Base-by-base conservation (phyloP, 2,329 filamentous ascomycete species). In the Amesomyces nigricolor region DNA sequence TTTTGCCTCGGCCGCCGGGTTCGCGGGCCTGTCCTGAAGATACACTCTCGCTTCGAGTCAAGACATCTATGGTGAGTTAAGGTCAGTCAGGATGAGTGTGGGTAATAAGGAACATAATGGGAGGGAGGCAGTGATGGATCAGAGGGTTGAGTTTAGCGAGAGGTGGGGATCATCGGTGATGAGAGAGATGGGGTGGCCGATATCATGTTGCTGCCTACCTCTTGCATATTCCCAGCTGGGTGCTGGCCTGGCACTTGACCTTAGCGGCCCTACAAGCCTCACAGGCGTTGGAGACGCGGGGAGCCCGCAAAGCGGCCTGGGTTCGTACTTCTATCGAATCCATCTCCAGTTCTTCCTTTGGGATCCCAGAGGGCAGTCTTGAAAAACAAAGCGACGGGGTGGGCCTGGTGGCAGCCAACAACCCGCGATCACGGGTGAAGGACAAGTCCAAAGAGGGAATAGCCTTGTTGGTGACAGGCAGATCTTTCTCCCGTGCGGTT, bases 241-340 rank as follows among this genome's bases (percentile, higher is more conserved):
- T 70, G 56, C 75, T 76, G 4, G 75, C 67, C 58, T 75, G 74
- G 60, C 79, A 82, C 54, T 76, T 79, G 19, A 80, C 71, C 68
- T 81, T 82, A 54, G 78, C 76, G 10, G 68, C 71, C 52, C 79
- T 70, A 59, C 79, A 82, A 2, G 77, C 75, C 65, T 82, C 79
- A 54, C 79, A 82, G 17, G 79, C 71, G 69, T 81, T 72, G 69
- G 67, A 68, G 53, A 72, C 67, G 53, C 72, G 56, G 11, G 47
- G 70, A 17, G 67, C 58, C 49, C 63, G 64, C 35, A 61, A 48
- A 42, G 60, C 56, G 14, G 62, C 54, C 16, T 45, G 35, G 29
- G 49, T 37, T n/a, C 57, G 40, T 16, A 35, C 47, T 22, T 60
- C 58, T 49, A 51, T 51, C 13, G 45, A 32, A n/a, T 54, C 48